Base-by-base conservation (phyloP, 768 basidiomycete genomes). In the Suillus subaureus region DNA sequence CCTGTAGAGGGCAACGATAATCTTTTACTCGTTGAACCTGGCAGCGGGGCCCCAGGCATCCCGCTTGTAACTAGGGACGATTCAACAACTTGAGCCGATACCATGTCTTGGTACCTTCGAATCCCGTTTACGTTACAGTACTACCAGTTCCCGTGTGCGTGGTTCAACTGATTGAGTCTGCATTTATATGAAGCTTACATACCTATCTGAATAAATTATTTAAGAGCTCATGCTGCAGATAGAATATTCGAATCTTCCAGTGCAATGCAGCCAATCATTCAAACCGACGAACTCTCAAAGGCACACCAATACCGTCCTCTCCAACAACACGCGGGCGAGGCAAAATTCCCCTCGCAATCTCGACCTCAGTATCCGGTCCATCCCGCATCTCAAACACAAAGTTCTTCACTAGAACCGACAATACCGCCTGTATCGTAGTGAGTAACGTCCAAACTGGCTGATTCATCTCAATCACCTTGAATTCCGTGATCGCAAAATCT, bases 371-470 rank as follows among this genome's bases (percentile, higher is more conserved):
- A n/a, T 66, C 12, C 6, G 63, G 65, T n/a, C 54, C 65, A 51
- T 64, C 65, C 28, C 63, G 63, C 55, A 66, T 43, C n/a, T 66
- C 65, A 43, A 64, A 64, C 51, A 28, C 63, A 31, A 66, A 66
- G 31, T 51, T 64, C n/a, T 51, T 64, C 67, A 86, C 77, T 18
- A 87, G 72, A 11, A 84, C 79, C 0, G 78, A 80, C 6, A 86
- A 69, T 13, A 79, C 81, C 5, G 79, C 76, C 84, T 85, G 51
- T 16, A 6, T 23, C 5, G 21, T 6, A 52, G 49, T 67, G 18
- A 42, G 31, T 2, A 66, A 49, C 4, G 21, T 23, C 21, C 21
- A 35, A 18, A 61, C 18, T 35, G 1, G 21, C 12, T 7, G 6
- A n/a, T 35, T 35, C 31, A 33, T 7, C 13, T 31, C 18, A 45